phyloP scores from a whole-genome alignment of 2,329 filamentous ascomycete species.

The Neonectria faginata region DNA sequence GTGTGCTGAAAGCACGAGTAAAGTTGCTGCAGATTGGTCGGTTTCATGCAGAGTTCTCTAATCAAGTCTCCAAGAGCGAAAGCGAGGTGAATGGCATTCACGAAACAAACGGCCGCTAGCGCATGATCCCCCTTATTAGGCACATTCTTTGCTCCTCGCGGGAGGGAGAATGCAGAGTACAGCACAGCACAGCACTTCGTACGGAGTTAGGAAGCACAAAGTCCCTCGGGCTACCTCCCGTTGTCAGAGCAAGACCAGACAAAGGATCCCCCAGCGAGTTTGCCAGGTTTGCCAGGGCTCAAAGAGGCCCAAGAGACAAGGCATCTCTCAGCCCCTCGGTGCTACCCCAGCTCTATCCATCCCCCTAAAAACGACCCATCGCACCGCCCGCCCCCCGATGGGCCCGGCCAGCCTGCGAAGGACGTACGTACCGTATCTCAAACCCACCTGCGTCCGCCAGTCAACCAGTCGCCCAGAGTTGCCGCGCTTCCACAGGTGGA shows the following conservation, averaged over 20 bases:
- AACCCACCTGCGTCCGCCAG: constrained; percentile 32
- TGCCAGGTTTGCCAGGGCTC: constrained; percentile 4
- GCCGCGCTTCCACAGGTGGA: constrained; percentile 41
- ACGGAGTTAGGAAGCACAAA: constrained; percentile 1
- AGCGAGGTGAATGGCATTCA: constrained; percentile 11
- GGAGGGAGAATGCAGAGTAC: neutral
- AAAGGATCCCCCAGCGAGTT: constrained; percentile 14
- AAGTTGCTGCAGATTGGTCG: neutral
- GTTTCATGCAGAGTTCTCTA: constrained; percentile 1
- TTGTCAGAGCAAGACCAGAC: constrained; percentile 21
- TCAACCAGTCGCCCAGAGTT: constrained; percentile 38
- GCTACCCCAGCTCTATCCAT: constrained; percentile 16
- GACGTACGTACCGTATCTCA: constrained; percentile 30
- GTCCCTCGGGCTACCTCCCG: constrained; percentile 26
- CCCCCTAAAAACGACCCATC: constrained; percentile 25
- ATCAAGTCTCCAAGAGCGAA: constrained; percentile 2
- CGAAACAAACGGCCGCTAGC: constrained; percentile 43
- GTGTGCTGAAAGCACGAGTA: neutral
- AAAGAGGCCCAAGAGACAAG: neutral
- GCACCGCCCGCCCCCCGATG: constrained; percentile 6
- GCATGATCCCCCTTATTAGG: constrained; percentile 33
- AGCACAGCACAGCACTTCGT: neutral
- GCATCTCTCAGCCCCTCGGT: neutral
- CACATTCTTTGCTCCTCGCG: constrained; percentile 21
- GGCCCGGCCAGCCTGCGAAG: constrained; percentile 5